A percentile compares a stretch with the other conserved stretches of the same genome.
These are phyloP conservation scores for Pistacia integerrima DNA, from an alignment of 345 rosid genomes.

Conservation along the genomic window DNA sequence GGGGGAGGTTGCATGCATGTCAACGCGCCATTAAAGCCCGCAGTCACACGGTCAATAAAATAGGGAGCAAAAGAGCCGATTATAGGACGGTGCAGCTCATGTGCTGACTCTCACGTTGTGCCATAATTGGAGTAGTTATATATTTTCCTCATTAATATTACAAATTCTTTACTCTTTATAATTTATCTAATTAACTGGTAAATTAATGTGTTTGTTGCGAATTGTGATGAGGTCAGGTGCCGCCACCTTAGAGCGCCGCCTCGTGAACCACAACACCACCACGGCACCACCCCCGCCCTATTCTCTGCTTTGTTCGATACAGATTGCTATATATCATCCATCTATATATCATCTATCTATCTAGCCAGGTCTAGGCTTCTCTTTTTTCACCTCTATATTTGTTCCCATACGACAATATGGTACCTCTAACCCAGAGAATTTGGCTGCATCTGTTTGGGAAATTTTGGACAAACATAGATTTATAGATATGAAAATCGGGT, in stretches of 20 bases:
- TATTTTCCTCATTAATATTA: not conserved
- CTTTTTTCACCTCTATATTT: not conserved
- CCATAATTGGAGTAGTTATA: not conserved
- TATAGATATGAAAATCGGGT: not conserved
- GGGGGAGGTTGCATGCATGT: not conserved
- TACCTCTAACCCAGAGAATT: not conserved
- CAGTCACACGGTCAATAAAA: slow-evolving; percentile 32
- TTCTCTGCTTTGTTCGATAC: slow-evolving; percentile 4
- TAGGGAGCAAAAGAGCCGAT: slow-evolving; percentile 29
- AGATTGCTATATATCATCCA: slow-evolving; percentile 6
- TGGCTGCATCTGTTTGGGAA: slow-evolving; percentile 18
- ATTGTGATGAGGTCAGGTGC: not conserved
- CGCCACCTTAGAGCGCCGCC: slow-evolving; percentile 21
- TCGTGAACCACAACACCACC: slow-evolving; percentile 17
- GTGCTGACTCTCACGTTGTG: slow-evolving; percentile 21
- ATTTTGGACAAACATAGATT: slow-evolving; percentile 13
- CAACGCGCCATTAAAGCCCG: slow-evolving; percentile 27
- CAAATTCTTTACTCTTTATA: too few species aligned
- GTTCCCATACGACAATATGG: slow-evolving; percentile 8
- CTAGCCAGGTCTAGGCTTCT: not conserved
- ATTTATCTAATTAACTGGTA: not conserved
- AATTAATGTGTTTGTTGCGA: not conserved
- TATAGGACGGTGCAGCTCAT: slow-evolving; percentile 16
- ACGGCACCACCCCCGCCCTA: slow-evolving; percentile 9
- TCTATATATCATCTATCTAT: not conserved